phyloP scores from a whole-genome alignment of 306 rosid species.

The Ormosia semicastrata region DNA sequence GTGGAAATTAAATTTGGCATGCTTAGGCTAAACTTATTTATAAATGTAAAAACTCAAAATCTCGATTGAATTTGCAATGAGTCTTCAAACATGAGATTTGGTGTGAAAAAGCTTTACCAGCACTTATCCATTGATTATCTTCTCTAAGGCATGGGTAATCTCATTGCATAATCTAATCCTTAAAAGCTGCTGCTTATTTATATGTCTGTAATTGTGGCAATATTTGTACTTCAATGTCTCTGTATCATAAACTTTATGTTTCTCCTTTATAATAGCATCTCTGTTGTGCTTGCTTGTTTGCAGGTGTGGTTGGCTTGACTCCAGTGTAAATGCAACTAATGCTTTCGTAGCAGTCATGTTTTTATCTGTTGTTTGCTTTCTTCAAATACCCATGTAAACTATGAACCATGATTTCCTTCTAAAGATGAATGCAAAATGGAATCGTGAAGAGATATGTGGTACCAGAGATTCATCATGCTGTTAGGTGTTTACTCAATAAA shows the following conservation, averaged over 20 bases:
- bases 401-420: slow-evolving; percentile 3
- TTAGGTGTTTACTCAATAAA: slow-evolving; percentile 9
- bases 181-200: not conserved
- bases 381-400: slow-evolving; percentile 17
- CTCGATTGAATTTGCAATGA: not conserved
- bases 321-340: slow-evolving; percentile 37
- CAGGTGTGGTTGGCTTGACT: slow-evolving; percentile 78
- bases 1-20: not conserved
- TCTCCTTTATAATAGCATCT: not conserved
- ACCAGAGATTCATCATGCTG: not conserved
- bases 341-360: not conserved
- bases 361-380: slow-evolving; percentile 9
- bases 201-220: not conserved
- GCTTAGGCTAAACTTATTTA: not conserved
- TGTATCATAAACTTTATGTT: not conserved
- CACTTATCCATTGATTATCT: not conserved
- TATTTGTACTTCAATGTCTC: not conserved
- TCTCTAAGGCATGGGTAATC: not conserved
- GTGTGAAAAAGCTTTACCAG: not conserved
- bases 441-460: not conserved
- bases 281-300: slow-evolving; percentile 6
- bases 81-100: not conserved
- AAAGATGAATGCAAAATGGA: not conserved
- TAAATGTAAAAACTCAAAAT: not conserved
- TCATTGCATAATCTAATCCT: not conserved